Evolutionary conservation across 2,329 filamentous ascomycete species (phyloP).

Genomic region (Xylaria sp.): DNA sequence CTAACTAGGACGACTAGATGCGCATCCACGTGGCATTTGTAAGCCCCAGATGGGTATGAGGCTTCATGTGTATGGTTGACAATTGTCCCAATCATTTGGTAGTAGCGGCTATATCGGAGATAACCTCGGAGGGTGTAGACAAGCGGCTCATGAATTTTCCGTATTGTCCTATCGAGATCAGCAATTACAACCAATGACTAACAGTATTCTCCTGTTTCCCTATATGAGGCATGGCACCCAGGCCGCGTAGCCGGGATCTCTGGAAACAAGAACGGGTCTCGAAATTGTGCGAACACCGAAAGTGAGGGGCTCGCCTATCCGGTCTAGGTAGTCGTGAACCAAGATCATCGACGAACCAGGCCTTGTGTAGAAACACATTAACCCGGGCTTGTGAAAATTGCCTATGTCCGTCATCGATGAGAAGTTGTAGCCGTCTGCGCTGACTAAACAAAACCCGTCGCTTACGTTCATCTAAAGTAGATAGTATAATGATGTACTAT

Average conservation of each 20-base stretch:
- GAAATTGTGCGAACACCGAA: conserved; percentile 20
- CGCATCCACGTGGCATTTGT: background rate
- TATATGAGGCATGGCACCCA: no score
- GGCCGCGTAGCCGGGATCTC: background rate
- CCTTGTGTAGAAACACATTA: conserved; percentile 1
- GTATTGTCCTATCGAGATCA: background rate
- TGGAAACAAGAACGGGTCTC: background rate
- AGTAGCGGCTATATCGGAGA: conserved; percentile 21
- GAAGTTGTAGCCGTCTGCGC: background rate
- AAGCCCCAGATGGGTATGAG: background rate
- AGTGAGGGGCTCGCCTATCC: background rate
- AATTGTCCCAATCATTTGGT: background rate
- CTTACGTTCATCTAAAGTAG: background rate
- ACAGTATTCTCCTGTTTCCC: no score
- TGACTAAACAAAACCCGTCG: background rate
- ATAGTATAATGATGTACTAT: background rate
- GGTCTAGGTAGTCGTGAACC: background rate
- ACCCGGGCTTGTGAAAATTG: conserved; percentile 8
- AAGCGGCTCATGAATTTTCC: background rate
- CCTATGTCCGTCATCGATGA: conserved; percentile 18
- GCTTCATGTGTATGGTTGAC: background rate
- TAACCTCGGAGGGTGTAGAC: background rate
- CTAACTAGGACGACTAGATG: background rate
- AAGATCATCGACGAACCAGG: background rate
- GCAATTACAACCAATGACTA: background rate